These are phyloP conservation scores for Aspergillus caelatus DNA, from an alignment of 2,329 filamentous ascomycete species.

Conservation along the genomic window DNA sequence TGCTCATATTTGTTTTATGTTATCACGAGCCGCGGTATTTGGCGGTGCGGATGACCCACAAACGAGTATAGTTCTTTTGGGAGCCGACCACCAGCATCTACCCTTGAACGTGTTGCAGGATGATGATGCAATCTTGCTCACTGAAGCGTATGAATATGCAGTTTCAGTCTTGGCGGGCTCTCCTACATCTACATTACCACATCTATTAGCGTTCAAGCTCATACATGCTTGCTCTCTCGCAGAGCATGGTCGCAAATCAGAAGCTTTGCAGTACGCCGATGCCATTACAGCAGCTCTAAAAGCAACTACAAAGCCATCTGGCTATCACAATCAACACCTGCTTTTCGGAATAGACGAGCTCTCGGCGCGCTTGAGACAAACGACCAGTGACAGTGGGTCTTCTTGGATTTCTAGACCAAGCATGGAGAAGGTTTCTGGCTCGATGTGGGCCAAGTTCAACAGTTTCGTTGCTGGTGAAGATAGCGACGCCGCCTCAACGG, in stretches of 20 bases:
- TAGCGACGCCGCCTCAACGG: conserved; percentile 64
- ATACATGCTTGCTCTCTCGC: conserved; percentile 83
- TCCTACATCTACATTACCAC: conserved; percentile 66
- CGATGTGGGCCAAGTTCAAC: conserved; percentile 89
- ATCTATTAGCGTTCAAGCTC: conserved; percentile 88
- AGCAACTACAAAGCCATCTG: conserved; percentile 78
- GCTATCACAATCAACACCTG: conserved; percentile 79
- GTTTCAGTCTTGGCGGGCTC: conserved; percentile 68
- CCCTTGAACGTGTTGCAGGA: conserved; percentile 75
- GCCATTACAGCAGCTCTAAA: conserved; percentile 75
- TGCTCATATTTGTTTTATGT: conserved; percentile 90
- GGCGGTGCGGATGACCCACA: conserved; percentile 81
- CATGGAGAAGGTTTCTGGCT: conserved; percentile 93
- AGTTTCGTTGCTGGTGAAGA: conserved; percentile 96
- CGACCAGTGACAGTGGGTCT: conserved; percentile 76
- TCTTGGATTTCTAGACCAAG: conserved; percentile 95
- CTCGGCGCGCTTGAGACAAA: conserved; percentile 77
- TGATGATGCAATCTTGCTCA: conserved; percentile 85
- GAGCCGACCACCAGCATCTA: conserved; percentile 75
- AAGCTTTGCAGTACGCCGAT: conserved; percentile 91
- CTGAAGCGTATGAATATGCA: conserved; percentile 92
- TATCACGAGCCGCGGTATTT: conserved; percentile 74
- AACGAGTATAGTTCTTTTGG: conserved; percentile 79
- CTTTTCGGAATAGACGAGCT: conserved; percentile 81
- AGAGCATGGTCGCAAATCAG: conserved; percentile 77